Conservation (phyloP, 192 early-diverging fungal genomes). For the Umbelopsis ramanniana region DNA sequence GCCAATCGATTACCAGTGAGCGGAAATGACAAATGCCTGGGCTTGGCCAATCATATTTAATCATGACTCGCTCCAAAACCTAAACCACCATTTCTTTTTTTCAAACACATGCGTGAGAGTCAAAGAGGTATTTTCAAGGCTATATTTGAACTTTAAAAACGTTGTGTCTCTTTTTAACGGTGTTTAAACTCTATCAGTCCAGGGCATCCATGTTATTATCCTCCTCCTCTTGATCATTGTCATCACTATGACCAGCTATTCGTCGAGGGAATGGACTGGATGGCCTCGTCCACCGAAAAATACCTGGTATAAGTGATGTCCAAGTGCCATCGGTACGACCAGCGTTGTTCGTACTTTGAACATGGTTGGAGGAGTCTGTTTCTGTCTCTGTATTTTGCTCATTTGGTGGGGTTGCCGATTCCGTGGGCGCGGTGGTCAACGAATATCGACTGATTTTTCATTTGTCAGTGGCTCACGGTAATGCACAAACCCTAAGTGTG, state of each 20-base stretch:
- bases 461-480: not conserved
- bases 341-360: not conserved
- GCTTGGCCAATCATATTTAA: not conserved
- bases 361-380: conserved; percentile 8
- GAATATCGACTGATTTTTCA: conserved; percentile 7
- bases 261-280: not conserved
- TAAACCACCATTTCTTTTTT: not conserved
- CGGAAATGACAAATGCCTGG: conserved; percentile 5
- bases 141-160: conserved; percentile 2
- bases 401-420: not conserved
- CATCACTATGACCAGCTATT: not conserved
- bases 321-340: conserved; percentile 9
- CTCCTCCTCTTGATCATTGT: not conserved
- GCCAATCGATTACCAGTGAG: conserved; percentile 9
- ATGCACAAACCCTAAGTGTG: not conserved
- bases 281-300: conserved; percentile 12
- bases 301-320: conserved; percentile 24
- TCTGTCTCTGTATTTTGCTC: not conserved
- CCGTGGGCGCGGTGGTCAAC: not conserved
- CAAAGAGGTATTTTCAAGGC: not conserved
- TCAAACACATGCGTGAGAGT: not conserved
- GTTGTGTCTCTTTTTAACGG: not conserved
- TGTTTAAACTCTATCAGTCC: conserved; percentile 2
- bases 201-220: conserved; percentile 19
- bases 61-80: not conserved